phyloP scores from a whole-genome alignment of 2,329 filamentous ascomycete species.

The Fusarium domesticum region DNA sequence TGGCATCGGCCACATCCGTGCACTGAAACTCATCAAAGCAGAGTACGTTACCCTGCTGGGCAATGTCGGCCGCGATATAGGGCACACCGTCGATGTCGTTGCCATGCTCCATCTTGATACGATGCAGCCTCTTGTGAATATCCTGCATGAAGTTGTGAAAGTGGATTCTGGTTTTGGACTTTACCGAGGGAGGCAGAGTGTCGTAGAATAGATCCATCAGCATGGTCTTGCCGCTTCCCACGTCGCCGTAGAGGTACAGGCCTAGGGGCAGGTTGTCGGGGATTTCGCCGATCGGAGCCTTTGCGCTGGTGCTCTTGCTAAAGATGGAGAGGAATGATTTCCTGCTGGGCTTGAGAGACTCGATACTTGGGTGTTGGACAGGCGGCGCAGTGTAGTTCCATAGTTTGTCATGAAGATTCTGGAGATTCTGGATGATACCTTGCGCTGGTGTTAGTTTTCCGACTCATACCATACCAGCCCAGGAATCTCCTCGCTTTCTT shows the following conservation, averaged over 20 bases:
- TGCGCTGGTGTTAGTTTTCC: not conserved
- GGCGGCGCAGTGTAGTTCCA: slow-evolving; percentile 67
- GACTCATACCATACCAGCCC: too few relatives aligned
- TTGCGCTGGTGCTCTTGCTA: slow-evolving; percentile 42
- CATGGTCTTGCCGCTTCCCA: slow-evolving; percentile 98
- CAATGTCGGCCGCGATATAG: slow-evolving; percentile 92
- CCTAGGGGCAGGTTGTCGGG: slow-evolving; percentile 78
- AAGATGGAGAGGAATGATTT: slow-evolving; percentile 62
- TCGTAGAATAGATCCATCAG: slow-evolving; percentile 98
- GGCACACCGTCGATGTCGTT: slow-evolving; percentile 87
- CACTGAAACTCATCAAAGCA: slow-evolving; percentile 99
- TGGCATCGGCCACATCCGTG: slow-evolving; percentile 96
- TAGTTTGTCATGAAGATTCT: slow-evolving; percentile 84
- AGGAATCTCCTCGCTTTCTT: not conserved
- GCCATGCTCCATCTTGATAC: slow-evolving; percentile 83
- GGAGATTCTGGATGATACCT: slow-evolving; percentile 86
- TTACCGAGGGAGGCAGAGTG: slow-evolving; percentile 76
- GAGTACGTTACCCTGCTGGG: slow-evolving; percentile 76
- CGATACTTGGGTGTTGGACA: slow-evolving; percentile 74
- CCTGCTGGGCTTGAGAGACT: slow-evolving; percentile 57
- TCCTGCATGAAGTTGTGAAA: slow-evolving; percentile 99
- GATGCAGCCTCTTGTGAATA: slow-evolving; percentile 86
- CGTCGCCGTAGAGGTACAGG: slow-evolving; percentile 92
- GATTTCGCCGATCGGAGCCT: slow-evolving; percentile 50
- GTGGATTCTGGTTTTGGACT: slow-evolving; percentile 86